phyloP scores from a whole-genome alignment of 352 stramenopile species.

The Phytophthora quininea region DNA sequence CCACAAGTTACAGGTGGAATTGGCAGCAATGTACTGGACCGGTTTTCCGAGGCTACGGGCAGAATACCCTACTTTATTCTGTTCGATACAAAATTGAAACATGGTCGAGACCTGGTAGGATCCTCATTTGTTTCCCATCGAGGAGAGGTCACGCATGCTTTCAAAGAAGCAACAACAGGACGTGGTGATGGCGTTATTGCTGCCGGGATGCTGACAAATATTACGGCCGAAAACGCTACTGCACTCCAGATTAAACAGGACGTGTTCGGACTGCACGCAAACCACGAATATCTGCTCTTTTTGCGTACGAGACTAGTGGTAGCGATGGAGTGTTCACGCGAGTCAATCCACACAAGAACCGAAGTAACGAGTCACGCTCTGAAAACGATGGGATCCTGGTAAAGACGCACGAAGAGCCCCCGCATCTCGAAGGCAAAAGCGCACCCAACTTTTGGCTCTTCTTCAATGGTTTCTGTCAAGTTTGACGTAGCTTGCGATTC shows the following conservation, averaged over 20 bases:
- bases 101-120: conserved; percentile 17
- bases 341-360: conserved; percentile 67
- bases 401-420: conserved; percentile 55
- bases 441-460: conserved; percentile 59
- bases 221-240: conserved; percentile 54
- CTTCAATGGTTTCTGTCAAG: conserved; percentile 54
- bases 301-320: conserved; percentile 70
- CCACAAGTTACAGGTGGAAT: conserved; percentile 8
- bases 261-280: conserved; percentile 44
- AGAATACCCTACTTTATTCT: conserved; percentile 72
- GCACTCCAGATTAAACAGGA: conserved; percentile 47
- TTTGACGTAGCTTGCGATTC: conserved; percentile 62
- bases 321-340: conserved; percentile 75
- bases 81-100: conserved; percentile 50
- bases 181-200: conserved; percentile 49
- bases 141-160: conserved; percentile 28
- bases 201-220: conserved; percentile 44
- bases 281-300: conserved; percentile 73
- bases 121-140: conserved; percentile 17
- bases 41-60: conserved; percentile 34
- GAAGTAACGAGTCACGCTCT: conserved; percentile 43
- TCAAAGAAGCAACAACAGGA: conserved; percentile 25
- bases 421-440: conserved; percentile 51
- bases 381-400: conserved; percentile 59
- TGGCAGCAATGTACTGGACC: conserved; percentile 10